Conservation (phyloP, 148 eudicot genomes). For the Vaccinium macrocarpon region DNA sequence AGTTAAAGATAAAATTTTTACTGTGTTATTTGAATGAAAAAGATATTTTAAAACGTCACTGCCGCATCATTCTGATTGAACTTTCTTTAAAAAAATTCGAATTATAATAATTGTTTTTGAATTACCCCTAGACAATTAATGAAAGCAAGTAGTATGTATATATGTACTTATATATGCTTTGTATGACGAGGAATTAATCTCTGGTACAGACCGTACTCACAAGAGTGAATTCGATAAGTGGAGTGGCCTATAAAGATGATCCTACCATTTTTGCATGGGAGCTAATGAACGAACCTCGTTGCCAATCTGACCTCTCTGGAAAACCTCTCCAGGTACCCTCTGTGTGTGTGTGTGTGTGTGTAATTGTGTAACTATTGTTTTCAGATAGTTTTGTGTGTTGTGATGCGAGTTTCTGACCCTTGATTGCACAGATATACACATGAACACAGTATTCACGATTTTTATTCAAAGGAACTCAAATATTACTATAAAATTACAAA, state of each 20-base stretch:
- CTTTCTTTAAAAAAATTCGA: not conserved
- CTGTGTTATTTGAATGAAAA: too few species aligned
- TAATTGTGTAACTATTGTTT: not conserved
- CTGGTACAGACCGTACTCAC: constrained; percentile 25
- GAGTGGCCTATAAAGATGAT: constrained; percentile 38
- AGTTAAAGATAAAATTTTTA: too few species aligned
- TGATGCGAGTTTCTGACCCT: too few species aligned
- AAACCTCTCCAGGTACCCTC: constrained; percentile 31
- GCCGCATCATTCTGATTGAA: not conserved
- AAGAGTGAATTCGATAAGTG: constrained; percentile 31
- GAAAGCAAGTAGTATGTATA: not conserved
- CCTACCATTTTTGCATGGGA: constrained; percentile 48
- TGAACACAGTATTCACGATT: too few species aligned
- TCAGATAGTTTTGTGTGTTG: too few species aligned
- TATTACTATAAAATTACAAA: too few species aligned
- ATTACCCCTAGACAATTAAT: not conserved
- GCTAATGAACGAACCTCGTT: constrained; percentile 49
- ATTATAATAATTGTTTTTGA: not conserved
- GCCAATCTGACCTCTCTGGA: constrained; percentile 36
- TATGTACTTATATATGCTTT: not conserved
- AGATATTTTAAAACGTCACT: not conserved
- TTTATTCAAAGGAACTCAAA: too few species aligned
- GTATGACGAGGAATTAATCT: not conserved
- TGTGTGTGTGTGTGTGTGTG: too few species aligned
- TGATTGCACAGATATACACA: too few species aligned